A percentile compares a stretch with the other conserved stretches of the same genome.
phyloP scores from a whole-genome alignment of 2,329 filamentous ascomycete species.

The Alternaria solani region DNA sequence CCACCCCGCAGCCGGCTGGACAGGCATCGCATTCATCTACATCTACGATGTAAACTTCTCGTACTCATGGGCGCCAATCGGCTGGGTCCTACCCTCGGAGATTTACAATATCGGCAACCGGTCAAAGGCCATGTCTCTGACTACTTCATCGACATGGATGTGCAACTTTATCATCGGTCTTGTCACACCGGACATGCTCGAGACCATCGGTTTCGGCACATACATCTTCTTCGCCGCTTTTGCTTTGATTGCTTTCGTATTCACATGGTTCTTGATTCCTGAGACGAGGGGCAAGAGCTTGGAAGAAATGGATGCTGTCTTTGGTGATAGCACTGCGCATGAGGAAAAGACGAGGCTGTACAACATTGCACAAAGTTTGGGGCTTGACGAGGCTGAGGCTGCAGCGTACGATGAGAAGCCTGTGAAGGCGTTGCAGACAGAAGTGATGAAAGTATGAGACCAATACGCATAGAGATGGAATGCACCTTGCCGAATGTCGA shows the following conservation, averaged over 20 bases:
- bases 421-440: conserved; percentile 1
- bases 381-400: conserved; percentile 23
- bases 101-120: conserved; percentile 75
- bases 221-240: conserved; percentile 64
- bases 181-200: conserved; percentile 76
- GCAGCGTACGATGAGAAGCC: conserved; percentile 25
- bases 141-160: conserved; percentile 81
- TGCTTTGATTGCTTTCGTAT: conserved; percentile 56
- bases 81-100: conserved; percentile 77
- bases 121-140: conserved; percentile 74
- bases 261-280: conserved; percentile 64
- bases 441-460: not conserved
- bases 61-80: conserved; percentile 78
- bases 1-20: conserved; percentile 73
- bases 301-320: conserved; percentile 84
- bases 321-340: conserved; percentile 79
- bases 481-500: not conserved
- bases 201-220: conserved; percentile 57
- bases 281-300: conserved; percentile 81
- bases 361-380: conserved; percentile 30
- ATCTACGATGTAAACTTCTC: conserved; percentile 57
- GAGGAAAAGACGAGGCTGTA: conserved; percentile 34
- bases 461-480: not conserved
- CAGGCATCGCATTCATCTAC: conserved; percentile 69
- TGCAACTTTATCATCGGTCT: conserved; percentile 74